These are phyloP conservation scores for Penicillium nucicola DNA, from an alignment of 495 filamentous ascomycete species.

Conservation along the genomic window DNA sequence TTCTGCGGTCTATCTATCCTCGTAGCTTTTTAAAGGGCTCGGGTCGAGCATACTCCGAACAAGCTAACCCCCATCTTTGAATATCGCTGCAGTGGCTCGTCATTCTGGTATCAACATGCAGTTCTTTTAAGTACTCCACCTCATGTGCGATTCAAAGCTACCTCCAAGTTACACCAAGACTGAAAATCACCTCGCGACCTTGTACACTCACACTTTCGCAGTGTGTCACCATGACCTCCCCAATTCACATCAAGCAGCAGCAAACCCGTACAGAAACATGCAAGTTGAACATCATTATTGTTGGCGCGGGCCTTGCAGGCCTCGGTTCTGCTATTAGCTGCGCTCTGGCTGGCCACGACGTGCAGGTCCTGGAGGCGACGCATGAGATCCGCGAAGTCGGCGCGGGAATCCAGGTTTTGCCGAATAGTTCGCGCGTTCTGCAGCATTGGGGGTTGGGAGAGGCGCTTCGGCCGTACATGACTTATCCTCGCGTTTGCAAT, in stretches of 20 bases:
- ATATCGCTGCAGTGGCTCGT: background rate
- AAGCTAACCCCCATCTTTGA: conserved; percentile 20
- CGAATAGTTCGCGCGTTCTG: conserved; percentile 53
- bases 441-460: conserved; percentile 51
- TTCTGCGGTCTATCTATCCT: no score
- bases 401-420: conserved; percentile 54
- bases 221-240: conserved; percentile 14
- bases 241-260: conserved; percentile 16
- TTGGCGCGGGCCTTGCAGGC: conserved; percentile 65
- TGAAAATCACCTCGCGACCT: no score
- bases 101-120: no score
- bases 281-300: conserved; percentile 40
- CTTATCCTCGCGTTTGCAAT: conserved; percentile 50
- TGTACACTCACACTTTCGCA: background rate
- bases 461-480: conserved; percentile 47
- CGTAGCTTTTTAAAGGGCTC: conserved; percentile 1
- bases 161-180: no score
- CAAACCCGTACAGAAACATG: conserved; percentile 12
- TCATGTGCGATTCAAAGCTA: background rate
- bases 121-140: background rate
- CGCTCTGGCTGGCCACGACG: conserved; percentile 56
- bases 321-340: conserved; percentile 59
- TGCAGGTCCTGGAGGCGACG: conserved; percentile 58
- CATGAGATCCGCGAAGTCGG: conserved; percentile 51
- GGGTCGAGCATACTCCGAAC: background rate